Conservation (phyloP, 2,329 filamentous ascomycete species). For the Aureobasidium zeae region DNA sequence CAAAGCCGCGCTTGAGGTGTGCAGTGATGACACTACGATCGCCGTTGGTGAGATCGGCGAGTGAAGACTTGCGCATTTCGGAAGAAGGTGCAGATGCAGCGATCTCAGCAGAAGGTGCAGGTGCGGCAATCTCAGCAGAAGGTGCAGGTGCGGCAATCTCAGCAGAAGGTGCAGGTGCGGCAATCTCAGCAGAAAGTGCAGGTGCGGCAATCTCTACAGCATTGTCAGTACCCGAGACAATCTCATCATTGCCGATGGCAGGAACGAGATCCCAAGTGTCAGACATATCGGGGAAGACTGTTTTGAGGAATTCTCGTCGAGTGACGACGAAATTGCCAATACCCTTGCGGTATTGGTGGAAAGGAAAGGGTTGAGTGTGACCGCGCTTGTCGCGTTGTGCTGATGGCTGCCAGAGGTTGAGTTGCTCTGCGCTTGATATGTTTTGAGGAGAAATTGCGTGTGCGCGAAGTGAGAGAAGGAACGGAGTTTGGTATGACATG, state of each 20-base stretch:
- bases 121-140: no score
- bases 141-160: no score
- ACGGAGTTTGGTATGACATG: not conserved
- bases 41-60: conserved; percentile 7
- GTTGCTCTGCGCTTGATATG: not conserved
- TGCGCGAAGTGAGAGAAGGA: not conserved
- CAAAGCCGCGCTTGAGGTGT: not conserved
- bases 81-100: not conserved
- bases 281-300: conserved; percentile 2
- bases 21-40: not conserved
- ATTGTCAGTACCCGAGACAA: no score
- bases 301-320: not conserved
- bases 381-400: not conserved
- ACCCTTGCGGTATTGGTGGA: not conserved
- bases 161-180: no score
- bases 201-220: no score
- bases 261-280: not conserved
- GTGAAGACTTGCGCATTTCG: not conserved
- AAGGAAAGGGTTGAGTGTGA: conserved; percentile 1
- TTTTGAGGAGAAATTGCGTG: not conserved
- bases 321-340: not conserved
- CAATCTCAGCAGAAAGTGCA: no score
- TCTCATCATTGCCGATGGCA: no score
- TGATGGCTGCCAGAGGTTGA: conserved; percentile 7
- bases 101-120: not conserved